Evolutionary conservation across 177 flowering plant species (phyloP).

Genomic region (Vitis hybrid): DNA sequence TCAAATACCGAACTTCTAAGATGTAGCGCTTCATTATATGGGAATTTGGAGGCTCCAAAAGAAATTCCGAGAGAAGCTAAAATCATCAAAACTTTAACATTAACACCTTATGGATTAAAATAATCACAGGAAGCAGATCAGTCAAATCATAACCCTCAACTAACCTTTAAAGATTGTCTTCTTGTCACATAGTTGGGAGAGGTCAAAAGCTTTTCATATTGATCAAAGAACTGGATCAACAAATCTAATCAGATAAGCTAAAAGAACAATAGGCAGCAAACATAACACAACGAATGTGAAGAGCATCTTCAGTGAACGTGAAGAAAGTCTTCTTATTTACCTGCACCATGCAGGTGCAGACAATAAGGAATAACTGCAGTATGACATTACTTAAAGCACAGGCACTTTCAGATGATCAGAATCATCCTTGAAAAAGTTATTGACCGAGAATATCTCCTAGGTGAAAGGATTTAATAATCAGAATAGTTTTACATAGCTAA

Average conservation of each 20-base stretch:
- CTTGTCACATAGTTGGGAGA: slow-evolving; percentile 94
- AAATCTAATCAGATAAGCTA: slow-evolving; percentile 14
- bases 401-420: neutral
- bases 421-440: neutral
- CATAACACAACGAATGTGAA: neutral
- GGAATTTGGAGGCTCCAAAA: slow-evolving; percentile 89
- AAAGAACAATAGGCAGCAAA: neutral
- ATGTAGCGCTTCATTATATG: slow-evolving; percentile 92
- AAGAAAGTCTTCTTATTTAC: slow-evolving; percentile 4
- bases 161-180: slow-evolving; percentile 95
- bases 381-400: too few species aligned
- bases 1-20: slow-evolving; percentile 76
- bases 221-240: slow-evolving; percentile 78
- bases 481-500: neutral
- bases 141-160: slow-evolving; percentile 17
- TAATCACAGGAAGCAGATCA: neutral
- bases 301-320: neutral
- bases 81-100: slow-evolving; percentile 18
- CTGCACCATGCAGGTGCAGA: slow-evolving; percentile 5
- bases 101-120: slow-evolving; percentile 12
- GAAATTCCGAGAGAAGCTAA: slow-evolving; percentile 94
- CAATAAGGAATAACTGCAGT: neutral
- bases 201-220: slow-evolving; percentile 77
- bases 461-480: slow-evolving; percentile 5
- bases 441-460: slow-evolving; percentile 4